Base-by-base conservation (phyloP, 768 basidiomycete genomes). In the Boletus pseudopeckii region DNA sequence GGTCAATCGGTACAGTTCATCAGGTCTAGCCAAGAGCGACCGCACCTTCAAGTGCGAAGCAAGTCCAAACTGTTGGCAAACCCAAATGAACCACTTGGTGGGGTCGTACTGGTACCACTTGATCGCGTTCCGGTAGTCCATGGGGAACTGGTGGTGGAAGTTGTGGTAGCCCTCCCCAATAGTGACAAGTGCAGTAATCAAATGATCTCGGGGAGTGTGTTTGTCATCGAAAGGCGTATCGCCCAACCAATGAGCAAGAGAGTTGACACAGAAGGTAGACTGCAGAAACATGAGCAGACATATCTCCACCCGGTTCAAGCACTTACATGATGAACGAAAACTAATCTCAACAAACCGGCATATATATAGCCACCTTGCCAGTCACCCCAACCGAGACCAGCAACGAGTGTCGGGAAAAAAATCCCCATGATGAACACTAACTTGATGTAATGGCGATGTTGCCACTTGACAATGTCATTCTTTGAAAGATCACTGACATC, bases 91-190 rank as follows among this genome's bases (percentile, higher is more conserved):
- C 94, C 93, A 95, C 73, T 96, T 94, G 4, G 93, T 94, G 4
- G 92, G 92, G 66, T 94, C 91, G 64, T 92, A 93, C 69, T 94
- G 92, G 67, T 83, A 84, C 84, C 85, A 87, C 71, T 79, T 92
- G 78, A 96, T 92, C 52, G 94, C 94, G 65, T 96, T 96, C 24
- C 94, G 83, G 76, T 94, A 98, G 71, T 98, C 94, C 90, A 92
- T 92, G 7, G 94, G 94, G 82, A 96, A 96, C 54, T 83, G 84
- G 66, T 98, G 94, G 75, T 98, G 94, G 83, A 96, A 96, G 73
- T 98, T 98, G 79, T 98, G 94, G 76, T 98, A 98, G 15, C 94
- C 94, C 72, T 98, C 94, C 50, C 94, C 94, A 64, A 95, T 86
- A 36, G 94, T 97, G 56, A 84, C 86, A 30, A 97, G 75, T 3